Evolutionary conservation across 164 flowering plant species (phyloP).

Genomic region (Piper longum): DNA sequence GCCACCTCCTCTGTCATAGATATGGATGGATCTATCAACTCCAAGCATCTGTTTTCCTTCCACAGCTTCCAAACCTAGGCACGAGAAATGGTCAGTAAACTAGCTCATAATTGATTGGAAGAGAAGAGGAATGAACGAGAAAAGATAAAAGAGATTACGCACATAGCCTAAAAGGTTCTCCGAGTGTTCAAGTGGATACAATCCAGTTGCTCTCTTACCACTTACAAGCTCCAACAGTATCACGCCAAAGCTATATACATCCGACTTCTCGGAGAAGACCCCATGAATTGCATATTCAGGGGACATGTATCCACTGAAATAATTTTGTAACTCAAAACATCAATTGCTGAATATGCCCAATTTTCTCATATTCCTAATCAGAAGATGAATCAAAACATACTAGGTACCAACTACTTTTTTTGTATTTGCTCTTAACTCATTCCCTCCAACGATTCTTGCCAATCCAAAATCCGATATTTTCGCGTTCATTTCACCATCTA

Average conservation of each 20-base stretch:
- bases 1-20: neutral
- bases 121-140: neutral
- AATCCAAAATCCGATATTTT: constrained; percentile 85
- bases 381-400: constrained; percentile 10
- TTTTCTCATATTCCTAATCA: neutral
- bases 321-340: too few relatives aligned
- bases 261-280: constrained; percentile 11
- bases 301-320: constrained; percentile 27
- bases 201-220: neutral
- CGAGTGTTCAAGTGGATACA: neutral
- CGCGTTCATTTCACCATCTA: constrained; percentile 64
- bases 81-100: neutral
- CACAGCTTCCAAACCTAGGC: constrained; percentile 11
- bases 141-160: neutral
- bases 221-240: neutral
- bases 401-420: constrained; percentile 19
- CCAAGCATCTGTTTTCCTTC: constrained; percentile 4
- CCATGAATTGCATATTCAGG: constrained; percentile 49
- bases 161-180: neutral
- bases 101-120: too few relatives aligned
- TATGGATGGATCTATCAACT: constrained; percentile 5
- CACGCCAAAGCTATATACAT: constrained; percentile 4
- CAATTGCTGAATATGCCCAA: too few relatives aligned
- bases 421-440: constrained; percentile 19
- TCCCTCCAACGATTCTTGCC: constrained; percentile 28